Evolutionary conservation across 2,329 filamentous ascomycete genomes (phyloP).

Genomic region (Cladosporium velox): DNA sequence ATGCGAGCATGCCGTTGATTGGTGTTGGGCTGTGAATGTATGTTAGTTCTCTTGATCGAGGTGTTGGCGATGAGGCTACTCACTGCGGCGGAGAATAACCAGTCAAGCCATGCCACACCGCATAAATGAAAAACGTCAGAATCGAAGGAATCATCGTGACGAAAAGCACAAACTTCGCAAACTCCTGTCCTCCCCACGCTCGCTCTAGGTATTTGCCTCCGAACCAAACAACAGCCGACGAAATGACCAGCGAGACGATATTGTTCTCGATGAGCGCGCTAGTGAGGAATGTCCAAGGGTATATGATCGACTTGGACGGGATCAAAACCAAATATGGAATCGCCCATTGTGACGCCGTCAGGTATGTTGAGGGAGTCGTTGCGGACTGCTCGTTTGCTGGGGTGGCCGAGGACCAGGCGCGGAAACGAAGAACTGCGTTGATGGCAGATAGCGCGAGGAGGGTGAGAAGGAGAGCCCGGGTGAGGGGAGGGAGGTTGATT

Average conservation of each 20-base stretch:
- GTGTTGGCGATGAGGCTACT: constrained; percentile 37
- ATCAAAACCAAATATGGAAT: constrained; percentile 84
- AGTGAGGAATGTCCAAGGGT: constrained; percentile 89
- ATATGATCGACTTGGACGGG: constrained; percentile 78
- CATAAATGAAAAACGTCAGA: constrained; percentile 70
- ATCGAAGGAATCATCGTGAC: constrained; percentile 78
- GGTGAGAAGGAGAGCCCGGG: constrained; percentile 74
- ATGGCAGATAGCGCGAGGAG: constrained; percentile 78
- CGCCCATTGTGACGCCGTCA: constrained; percentile 36
- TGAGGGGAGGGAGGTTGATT: constrained; percentile 90
- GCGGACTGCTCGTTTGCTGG: constrained; percentile 29
- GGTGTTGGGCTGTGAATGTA: constrained; percentile 61
- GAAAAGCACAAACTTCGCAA: constrained; percentile 84
- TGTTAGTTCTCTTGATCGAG: neutral
- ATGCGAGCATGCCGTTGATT: constrained; percentile 82
- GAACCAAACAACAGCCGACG: constrained; percentile 79
- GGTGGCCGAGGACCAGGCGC: constrained; percentile 56
- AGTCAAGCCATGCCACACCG: constrained; percentile 71
- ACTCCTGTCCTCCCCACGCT: constrained; percentile 89
- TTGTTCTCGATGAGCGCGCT: constrained; percentile 92
- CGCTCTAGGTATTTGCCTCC: constrained; percentile 93
- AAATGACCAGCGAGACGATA: constrained; percentile 79
- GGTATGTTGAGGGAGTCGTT: constrained; percentile 39
- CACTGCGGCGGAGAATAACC: constrained; percentile 61
- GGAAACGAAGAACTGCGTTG: constrained; percentile 75